Conservation (phyloP, 345 rosid species). For the Nephelium lappaceum region DNA sequence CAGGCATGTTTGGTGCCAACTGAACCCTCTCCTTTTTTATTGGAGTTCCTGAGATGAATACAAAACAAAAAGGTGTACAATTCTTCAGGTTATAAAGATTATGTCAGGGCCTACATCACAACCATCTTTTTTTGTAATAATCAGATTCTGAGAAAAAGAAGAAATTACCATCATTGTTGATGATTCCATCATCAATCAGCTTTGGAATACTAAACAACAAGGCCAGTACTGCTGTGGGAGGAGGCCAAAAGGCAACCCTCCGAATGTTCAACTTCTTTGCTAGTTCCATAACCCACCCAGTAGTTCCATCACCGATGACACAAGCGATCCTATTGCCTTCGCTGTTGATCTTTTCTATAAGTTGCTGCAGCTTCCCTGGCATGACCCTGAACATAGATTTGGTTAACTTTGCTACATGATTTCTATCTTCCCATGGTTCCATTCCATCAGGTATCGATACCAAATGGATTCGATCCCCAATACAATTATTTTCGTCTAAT, state of each 20-base stretch:
- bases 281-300: slow-evolving; percentile 7
- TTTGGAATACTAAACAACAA: background rate
- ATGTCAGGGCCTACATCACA: no score
- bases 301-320: slow-evolving; percentile 1
- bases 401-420: background rate
- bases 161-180: slow-evolving; percentile 15
- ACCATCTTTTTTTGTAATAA: no score
- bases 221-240: slow-evolving; percentile 14
- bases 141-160: no score
- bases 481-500: background rate
- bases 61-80: background rate
- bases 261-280: slow-evolving; percentile 21
- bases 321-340: slow-evolving; percentile 17
- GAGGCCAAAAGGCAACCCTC: slow-evolving; percentile 19
- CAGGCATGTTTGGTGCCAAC: background rate
- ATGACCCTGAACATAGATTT: background rate
- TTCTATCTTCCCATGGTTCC: slow-evolving; percentile 6
- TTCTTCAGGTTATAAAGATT: no score
- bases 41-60: background rate
- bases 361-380: slow-evolving; percentile 12
- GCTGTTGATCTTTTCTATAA: background rate
- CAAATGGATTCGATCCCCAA: background rate
- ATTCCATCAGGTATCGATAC: slow-evolving; percentile 10
- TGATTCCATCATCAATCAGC: slow-evolving; percentile 21
- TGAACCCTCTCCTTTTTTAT: background rate